Evolutionary conservation across 1,284 basidiomycete species (phyloP).

Genomic region (Irpex sp.): DNA sequence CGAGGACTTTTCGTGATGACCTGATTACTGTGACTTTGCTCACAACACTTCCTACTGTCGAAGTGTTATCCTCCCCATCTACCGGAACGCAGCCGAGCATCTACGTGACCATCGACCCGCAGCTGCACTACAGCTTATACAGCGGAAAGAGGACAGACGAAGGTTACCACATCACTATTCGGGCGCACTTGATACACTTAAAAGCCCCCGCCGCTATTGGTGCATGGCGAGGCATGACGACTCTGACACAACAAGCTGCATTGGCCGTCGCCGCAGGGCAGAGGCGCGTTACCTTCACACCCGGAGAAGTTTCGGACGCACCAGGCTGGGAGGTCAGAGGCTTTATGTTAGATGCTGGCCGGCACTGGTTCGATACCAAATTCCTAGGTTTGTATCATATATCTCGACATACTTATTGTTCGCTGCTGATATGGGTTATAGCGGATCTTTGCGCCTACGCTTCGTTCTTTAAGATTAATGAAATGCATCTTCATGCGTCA

Average conservation of each 20-base stretch:
- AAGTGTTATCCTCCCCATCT: slow-evolving; percentile 2
- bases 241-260: slow-evolving; percentile 29
- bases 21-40: slow-evolving; percentile 21
- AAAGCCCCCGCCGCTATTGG: slow-evolving; percentile 31
- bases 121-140: slow-evolving; percentile 23
- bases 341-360: slow-evolving; percentile 35
- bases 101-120: slow-evolving; percentile 24
- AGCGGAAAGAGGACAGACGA: slow-evolving; percentile 31
- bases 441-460: slow-evolving; percentile 32
- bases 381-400: slow-evolving; percentile 24
- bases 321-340: slow-evolving; percentile 37
- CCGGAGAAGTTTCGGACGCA: slow-evolving; percentile 27
- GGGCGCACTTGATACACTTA: slow-evolving; percentile 22
- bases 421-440: slow-evolving; percentile 27
- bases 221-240: slow-evolving; percentile 35
- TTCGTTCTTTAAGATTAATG: slow-evolving; percentile 33
- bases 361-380: slow-evolving; percentile 31
- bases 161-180: slow-evolving; percentile 31
- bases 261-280: slow-evolving; percentile 18
- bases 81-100: slow-evolving; percentile 13
- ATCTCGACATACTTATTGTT: slow-evolving; percentile 33
- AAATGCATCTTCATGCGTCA: slow-evolving; percentile 28
- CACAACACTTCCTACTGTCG: slow-evolving; percentile 12
- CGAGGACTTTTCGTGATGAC: slow-evolving; percentile 29
- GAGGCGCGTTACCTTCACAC: slow-evolving; percentile 23